Evolutionary conservation across 345 rosid genomes (phyloP).

Genomic region (Acer saccharum): DNA sequence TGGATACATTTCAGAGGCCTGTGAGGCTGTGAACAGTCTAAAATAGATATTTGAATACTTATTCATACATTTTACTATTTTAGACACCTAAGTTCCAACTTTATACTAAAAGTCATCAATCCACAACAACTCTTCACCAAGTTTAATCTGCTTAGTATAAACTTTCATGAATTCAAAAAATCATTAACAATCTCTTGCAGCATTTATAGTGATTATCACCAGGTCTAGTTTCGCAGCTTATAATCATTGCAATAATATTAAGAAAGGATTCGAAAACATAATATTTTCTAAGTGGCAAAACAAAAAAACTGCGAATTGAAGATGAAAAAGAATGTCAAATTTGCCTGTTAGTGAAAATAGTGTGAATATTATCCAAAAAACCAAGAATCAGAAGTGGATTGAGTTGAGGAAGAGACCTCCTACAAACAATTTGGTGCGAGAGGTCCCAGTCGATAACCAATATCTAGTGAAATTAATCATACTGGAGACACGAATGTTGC

Average conservation of each 20-base stretch:
- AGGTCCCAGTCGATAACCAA: constrained; percentile 22
- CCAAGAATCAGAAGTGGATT: background rate
- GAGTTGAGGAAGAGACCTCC: constrained; percentile 43
- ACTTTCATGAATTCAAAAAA: background rate
- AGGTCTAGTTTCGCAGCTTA: too few relatives aligned
- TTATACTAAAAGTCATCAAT: background rate
- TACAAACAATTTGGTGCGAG: constrained; percentile 51
- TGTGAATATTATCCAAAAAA: background rate
- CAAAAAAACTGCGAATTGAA: too few relatives aligned
- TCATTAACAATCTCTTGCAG: too few relatives aligned
- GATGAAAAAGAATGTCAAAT: too few relatives aligned
- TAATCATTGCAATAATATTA: too few relatives aligned
- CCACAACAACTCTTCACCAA: background rate
- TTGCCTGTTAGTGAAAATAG: too few relatives aligned
- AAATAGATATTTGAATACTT: background rate
- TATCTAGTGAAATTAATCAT: background rate
- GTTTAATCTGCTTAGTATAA: background rate
- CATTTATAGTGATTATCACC: too few relatives aligned
- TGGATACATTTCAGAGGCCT: too few relatives aligned
- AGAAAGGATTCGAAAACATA: too few relatives aligned
- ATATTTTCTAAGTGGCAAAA: too few relatives aligned
- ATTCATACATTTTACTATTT: background rate
- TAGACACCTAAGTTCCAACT: background rate
- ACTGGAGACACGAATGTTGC: background rate
- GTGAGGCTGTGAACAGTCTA: too few relatives aligned